Percentiles rank a stretch among this genome's conserved stretches.
These are phyloP conservation scores for Saccharomycopsis fermentans DNA, from an alignment of 805 yeast genomes.

Conservation along the genomic window DNA sequence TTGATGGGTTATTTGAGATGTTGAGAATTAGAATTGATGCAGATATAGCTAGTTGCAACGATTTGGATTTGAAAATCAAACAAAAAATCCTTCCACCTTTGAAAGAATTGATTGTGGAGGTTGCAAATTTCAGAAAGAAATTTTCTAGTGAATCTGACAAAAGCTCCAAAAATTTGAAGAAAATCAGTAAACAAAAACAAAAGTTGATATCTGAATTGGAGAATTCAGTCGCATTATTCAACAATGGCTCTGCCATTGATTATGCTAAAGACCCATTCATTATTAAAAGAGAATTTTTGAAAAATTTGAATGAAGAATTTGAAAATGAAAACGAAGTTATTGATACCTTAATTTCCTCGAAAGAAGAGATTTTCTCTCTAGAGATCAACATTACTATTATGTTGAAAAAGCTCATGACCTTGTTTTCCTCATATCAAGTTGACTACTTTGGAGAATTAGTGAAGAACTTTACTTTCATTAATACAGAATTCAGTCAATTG, in stretches of 20 bases:
- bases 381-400: constrained; percentile 13
- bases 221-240: constrained; percentile 7
- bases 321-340: constrained; percentile 9
- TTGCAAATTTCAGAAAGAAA: constrained; percentile 6
- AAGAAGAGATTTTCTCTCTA: constrained; percentile 16
- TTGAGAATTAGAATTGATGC: constrained; percentile 14
- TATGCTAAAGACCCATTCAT: constrained; percentile 18
- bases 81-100: constrained; percentile 15
- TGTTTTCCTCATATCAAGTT: constrained; percentile 17
- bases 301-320: constrained; percentile 16
- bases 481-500: constrained; percentile 10
- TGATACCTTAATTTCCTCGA: constrained; percentile 11
- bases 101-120: constrained; percentile 13
- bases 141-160: constrained; percentile 15
- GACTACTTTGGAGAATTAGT: constrained; percentile 14
- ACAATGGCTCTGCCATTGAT: constrained; percentile 4
- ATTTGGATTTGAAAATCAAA: constrained; percentile 15
- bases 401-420: constrained; percentile 13
- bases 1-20: constrained; percentile 18
- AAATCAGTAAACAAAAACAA: constrained; percentile 11
- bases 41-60: constrained; percentile 8
- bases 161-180: constrained; percentile 8
- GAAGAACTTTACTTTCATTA: constrained; percentile 10
- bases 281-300: constrained; percentile 16
- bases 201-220: constrained; percentile 15